Evolutionary conservation across 495 filamentous ascomycete species (phyloP).

Genomic region (Rostrohypoxylon terebratum): DNA sequence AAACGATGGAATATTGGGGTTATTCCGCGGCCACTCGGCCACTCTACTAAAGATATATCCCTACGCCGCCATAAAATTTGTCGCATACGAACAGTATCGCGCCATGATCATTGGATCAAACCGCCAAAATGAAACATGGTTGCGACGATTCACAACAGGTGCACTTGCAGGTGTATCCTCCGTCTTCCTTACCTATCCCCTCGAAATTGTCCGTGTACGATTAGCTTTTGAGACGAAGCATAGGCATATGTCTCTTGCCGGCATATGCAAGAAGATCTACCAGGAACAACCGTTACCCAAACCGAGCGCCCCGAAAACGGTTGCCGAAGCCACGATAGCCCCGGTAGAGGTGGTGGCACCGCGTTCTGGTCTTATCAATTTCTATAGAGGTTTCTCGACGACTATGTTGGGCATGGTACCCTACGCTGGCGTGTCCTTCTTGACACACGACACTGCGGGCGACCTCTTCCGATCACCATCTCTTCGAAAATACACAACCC

Average conservation of each 20-base stretch:
- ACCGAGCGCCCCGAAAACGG: slow-evolving; percentile 23
- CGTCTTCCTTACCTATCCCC: slow-evolving; percentile 94
- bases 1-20: slow-evolving; percentile 75
- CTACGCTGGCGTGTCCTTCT: slow-evolving; percentile 96
- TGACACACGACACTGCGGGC: slow-evolving; percentile 88
- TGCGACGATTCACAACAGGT: slow-evolving; percentile 82
- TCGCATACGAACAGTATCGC: slow-evolving; percentile 96
- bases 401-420: slow-evolving; percentile 94
- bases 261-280: slow-evolving; percentile 87
- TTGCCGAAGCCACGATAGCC: slow-evolving; percentile 45
- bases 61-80: slow-evolving; percentile 96
- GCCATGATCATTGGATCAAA: slow-evolving; percentile 73
- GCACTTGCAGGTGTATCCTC: slow-evolving; percentile 86
- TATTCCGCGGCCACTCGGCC: slow-evolving; percentile 94
- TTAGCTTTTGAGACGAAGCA: slow-evolving; percentile 91
- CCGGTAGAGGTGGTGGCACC: slow-evolving; percentile 60
- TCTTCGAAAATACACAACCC: slow-evolving; percentile 75
- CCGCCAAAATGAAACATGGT: slow-evolving; percentile 77
- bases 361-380: slow-evolving; percentile 80
- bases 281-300: slow-evolving; percentile 67
- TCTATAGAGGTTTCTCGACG: slow-evolving; percentile 92
- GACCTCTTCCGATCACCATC: slow-evolving; percentile 78
- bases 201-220: slow-evolving; percentile 92
- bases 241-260: slow-evolving; percentile 70
- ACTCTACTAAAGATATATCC: slow-evolving; percentile 96